Conservation (phyloP, 495 filamentous ascomycete species). For the Daldinia loculata region DNA sequence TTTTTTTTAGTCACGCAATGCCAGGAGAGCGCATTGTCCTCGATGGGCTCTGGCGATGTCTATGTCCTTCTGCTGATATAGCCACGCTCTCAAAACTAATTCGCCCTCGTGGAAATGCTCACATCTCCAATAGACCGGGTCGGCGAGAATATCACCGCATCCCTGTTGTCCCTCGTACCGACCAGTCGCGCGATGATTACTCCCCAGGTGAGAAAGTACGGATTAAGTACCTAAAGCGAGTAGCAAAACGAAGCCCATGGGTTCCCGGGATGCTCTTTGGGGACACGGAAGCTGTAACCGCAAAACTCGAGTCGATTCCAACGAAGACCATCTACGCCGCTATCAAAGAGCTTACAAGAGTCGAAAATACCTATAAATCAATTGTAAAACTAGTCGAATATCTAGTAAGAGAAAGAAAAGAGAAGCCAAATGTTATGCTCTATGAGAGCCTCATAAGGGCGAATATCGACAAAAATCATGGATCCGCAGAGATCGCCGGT, state of each 20-base stretch:
- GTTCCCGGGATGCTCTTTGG: conserved; percentile 32
- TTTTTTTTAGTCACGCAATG: conserved; percentile 47
- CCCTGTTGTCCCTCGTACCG: neutral
- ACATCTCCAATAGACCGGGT: conserved; percentile 12
- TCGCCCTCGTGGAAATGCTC: conserved; percentile 11
- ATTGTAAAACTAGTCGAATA: conserved; percentile 58
- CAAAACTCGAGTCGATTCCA: conserved; percentile 39
- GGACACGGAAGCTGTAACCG: conserved; percentile 16
- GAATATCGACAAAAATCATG: conserved; percentile 68
- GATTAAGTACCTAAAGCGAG: conserved; percentile 34
- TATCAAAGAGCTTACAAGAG: conserved; percentile 50
- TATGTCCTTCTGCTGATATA: conserved; percentile 67
- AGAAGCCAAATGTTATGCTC: conserved; percentile 70
- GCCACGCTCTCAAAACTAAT: conserved; percentile 42
- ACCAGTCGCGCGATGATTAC: neutral
- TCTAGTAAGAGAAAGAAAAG: conserved; percentile 67
- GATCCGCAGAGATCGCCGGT: conserved; percentile 68
- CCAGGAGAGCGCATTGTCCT: conserved; percentile 57
- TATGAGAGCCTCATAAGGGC: conserved; percentile 78
- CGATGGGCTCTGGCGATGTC: conserved; percentile 73
- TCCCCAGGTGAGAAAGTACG: conserved; percentile 24
- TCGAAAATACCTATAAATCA: conserved; percentile 39
- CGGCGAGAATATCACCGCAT: conserved; percentile 26
- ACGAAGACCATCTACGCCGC: conserved; percentile 57
- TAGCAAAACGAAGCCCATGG: conserved; percentile 43